phyloP scores from a whole-genome alignment of 306 rosid species.

The Fragaria vesca region DNA sequence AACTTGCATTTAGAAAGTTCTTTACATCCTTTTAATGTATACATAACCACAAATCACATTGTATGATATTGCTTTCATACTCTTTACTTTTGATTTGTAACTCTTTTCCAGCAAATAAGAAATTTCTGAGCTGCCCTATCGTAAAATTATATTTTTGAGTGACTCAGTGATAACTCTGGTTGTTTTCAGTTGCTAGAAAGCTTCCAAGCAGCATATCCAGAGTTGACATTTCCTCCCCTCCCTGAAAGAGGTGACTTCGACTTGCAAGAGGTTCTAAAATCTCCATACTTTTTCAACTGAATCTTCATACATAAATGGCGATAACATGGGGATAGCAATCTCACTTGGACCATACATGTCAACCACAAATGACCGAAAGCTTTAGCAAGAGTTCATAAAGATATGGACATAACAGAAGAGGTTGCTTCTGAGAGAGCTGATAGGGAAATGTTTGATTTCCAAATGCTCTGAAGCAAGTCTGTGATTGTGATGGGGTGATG shows the following conservation, averaged over 20 bases:
- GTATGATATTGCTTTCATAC: not conserved
- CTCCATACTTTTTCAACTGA: conserved; percentile 84
- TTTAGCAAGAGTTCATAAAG: conserved; percentile 21
- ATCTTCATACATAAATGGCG: conserved; percentile 8
- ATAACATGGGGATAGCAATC: conserved; percentile 2
- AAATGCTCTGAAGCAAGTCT: conserved; percentile 11
- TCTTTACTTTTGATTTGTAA: not conserved
- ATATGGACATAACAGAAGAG: conserved; percentile 11
- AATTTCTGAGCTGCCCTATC: not conserved
- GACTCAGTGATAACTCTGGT: conserved; percentile 19
- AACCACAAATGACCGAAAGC: conserved; percentile 8
- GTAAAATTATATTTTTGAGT: not conserved
- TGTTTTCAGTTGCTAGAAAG: conserved; percentile 61
- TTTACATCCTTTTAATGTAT: not conserved
- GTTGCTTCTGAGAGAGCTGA: conserved; percentile 23
- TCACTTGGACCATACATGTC: not conserved
- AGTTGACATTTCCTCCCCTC: conserved; percentile 59
- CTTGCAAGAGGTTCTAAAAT: conserved; percentile 63
- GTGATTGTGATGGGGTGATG: conserved; percentile 15
- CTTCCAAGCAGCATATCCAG: conserved; percentile 68
- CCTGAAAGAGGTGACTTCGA: conserved; percentile 75
- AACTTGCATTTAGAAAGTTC: not conserved
- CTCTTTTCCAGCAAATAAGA: not conserved
- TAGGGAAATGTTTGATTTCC: conserved; percentile 16
- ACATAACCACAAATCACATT: not conserved